A percentile compares a stretch with the other conserved stretches of the same genome.
Evolutionary conservation across 768 basidiomycete genomes (phyloP).

Genomic region (Hygrophorus pudorinus): DNA sequence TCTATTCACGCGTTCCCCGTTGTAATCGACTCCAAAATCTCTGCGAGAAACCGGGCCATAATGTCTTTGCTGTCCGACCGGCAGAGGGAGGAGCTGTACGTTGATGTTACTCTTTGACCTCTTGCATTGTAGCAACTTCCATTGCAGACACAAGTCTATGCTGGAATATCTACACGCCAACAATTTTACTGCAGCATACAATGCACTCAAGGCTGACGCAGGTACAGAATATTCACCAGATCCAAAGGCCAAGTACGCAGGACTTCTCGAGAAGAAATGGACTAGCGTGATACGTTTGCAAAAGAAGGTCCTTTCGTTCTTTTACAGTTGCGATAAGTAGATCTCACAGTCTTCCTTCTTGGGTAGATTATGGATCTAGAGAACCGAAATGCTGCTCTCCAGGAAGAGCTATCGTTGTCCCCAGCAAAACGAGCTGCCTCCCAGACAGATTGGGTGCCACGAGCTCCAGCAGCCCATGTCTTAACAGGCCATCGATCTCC

Average conservation of each 20-base stretch:
- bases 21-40: neutral
- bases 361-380: conserved; percentile 91
- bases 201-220: conserved; percentile 45
- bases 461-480: conserved; percentile 72
- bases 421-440: conserved; percentile 46
- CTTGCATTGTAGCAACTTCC: neutral
- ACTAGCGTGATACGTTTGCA: conserved; percentile 91
- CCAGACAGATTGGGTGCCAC: conserved; percentile 81
- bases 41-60: neutral
- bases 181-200: conserved; percentile 53
- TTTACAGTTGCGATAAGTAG: neutral
- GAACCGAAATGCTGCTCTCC: conserved; percentile 66
- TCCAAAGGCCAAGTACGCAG: conserved; percentile 78
- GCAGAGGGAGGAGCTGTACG: conserved; percentile 12
- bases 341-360: neutral
- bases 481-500: conserved; percentile 68
- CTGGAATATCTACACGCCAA: conserved; percentile 66
- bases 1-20: neutral
- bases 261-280: conserved; percentile 96
- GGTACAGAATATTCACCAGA: conserved; percentile 65
- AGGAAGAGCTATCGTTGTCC: conserved; percentile 53
- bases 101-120: neutral
- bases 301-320: conserved; percentile 58
- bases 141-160: conserved; percentile 63
- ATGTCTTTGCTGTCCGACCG: conserved; percentile 10